Percentiles rank a stretch among this genome's conserved stretches.
Conservation (phyloP, 1,284 basidiomycete species). For the Pascua sp. region DNA sequence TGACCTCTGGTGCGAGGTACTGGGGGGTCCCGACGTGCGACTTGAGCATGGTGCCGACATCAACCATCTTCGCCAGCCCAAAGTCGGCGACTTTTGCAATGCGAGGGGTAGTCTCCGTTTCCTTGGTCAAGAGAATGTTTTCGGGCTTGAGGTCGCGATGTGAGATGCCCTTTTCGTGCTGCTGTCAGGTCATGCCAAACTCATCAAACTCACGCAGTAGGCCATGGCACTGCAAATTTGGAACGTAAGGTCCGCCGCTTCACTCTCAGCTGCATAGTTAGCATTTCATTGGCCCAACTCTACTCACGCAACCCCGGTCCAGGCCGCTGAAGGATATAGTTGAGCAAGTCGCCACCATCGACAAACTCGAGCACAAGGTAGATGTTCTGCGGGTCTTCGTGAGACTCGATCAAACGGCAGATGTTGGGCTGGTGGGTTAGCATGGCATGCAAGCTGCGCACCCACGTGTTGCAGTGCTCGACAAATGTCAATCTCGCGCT, state of each 20-base stretch:
- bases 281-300: neutral
- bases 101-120: constrained; percentile 23
- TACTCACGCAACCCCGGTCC: constrained; percentile 59
- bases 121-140: constrained; percentile 47
- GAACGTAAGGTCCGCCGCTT: constrained; percentile 38
- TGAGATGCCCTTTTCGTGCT: constrained; percentile 55
- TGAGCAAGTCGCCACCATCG: constrained; percentile 82
- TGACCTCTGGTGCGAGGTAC: constrained; percentile 57
- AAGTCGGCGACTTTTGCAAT: constrained; percentile 72
- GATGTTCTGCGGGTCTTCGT: constrained; percentile 64
- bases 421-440: constrained; percentile 60
- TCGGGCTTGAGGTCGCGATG: constrained; percentile 91
- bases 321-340: constrained; percentile 61
- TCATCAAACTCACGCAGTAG: constrained; percentile 36
- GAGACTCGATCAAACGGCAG: constrained; percentile 73
- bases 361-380: constrained; percentile 58
- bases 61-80: constrained; percentile 75
- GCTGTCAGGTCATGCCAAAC: constrained; percentile 7
- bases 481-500: constrained; percentile 76
- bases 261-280: constrained; percentile 37
- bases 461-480: constrained; percentile 64
- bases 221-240: constrained; percentile 50
- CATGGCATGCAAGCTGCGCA: too few species aligned
- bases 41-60: constrained; percentile 44
- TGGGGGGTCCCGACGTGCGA: constrained; percentile 52